Evolutionary conservation across 441 rosid species (phyloP).

Genomic region (Pelargonium cotyledonis): DNA sequence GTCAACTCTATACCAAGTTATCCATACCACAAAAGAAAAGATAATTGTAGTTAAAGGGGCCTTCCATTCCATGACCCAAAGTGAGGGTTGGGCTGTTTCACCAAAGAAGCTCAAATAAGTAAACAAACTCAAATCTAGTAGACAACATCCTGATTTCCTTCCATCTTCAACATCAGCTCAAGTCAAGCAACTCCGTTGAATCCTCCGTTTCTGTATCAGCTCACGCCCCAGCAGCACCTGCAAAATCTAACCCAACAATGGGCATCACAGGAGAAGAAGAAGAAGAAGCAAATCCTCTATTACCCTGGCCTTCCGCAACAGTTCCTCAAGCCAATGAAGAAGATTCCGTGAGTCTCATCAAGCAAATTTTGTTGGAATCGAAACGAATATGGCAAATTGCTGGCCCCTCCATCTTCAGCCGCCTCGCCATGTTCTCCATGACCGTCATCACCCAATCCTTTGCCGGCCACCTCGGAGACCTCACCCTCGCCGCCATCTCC

Average conservation of each 20-base stretch:
- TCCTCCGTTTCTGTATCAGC: too few species aligned
- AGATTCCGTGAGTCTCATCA: background rate
- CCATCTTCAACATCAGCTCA: too few species aligned
- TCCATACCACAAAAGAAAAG: too few species aligned
- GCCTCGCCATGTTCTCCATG: conserved; percentile 35
- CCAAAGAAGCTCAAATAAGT: too few species aligned
- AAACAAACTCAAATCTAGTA: too few species aligned
- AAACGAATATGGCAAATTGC: conserved; percentile 35
- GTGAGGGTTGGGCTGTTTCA: too few species aligned
- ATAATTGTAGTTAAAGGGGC: too few species aligned
- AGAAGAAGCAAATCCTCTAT: conserved; percentile 21
- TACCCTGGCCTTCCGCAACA: conserved; percentile 1
- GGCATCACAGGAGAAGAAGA: background rate
- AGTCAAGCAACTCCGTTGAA: too few species aligned
- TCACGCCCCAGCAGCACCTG: too few species aligned
- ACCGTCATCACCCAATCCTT: conserved; percentile 36
- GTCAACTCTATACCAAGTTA: too few species aligned
- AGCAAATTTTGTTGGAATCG: conserved; percentile 28
- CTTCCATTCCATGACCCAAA: too few species aligned
- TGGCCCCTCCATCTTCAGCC: conserved; percentile 38
- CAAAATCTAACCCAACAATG: background rate
- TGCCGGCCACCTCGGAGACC: conserved; percentile 39
- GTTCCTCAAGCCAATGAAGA: conserved; percentile 1
- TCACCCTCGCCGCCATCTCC: conserved; percentile 40
- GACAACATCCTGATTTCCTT: too few species aligned